A percentile compares a stretch with the other conserved stretches of the same genome.
Evolutionary conservation across 2,329 filamentous ascomycete genomes (phyloP).

Genomic region (Pyrenophora tritici-repentis): DNA sequence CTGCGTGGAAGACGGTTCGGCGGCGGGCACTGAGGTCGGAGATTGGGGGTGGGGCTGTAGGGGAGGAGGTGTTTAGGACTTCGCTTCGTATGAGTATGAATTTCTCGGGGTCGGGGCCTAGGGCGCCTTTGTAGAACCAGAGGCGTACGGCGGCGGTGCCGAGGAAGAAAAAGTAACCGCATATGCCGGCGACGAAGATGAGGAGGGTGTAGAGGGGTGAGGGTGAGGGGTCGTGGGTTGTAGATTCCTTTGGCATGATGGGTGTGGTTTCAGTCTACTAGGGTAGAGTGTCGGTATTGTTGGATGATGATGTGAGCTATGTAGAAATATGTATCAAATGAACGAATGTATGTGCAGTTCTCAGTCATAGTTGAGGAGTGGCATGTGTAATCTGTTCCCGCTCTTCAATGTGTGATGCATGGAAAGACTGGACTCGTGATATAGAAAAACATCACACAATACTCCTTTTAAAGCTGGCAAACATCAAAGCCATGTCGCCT

Average conservation of each 20-base stretch:
- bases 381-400: too few species aligned
- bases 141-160: slow-evolving; percentile 27
- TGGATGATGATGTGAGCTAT: too few species aligned
- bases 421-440: too few species aligned
- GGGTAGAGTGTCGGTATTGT: too few species aligned
- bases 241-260: neutral
- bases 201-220: slow-evolving; percentile 22
- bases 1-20: neutral
- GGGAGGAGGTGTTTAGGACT: neutral
- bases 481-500: too few species aligned
- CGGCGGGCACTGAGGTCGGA: slow-evolving; percentile 13
- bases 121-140: slow-evolving; percentile 32
- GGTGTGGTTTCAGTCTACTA: too few species aligned
- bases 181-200: slow-evolving; percentile 19
- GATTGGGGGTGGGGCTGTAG: neutral
- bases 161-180: slow-evolving; percentile 27
- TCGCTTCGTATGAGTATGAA: slow-evolving; percentile 24
- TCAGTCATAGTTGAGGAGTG: too few species aligned
- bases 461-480: too few species aligned
- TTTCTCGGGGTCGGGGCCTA: slow-evolving; percentile 23
- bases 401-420: too few species aligned
- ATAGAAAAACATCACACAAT: too few species aligned
- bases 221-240: neutral
- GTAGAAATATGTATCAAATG: too few species aligned
- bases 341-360: too few species aligned